phyloP scores from a whole-genome alignment of 1,139 yeast species.

The Yamadazyma sp. region DNA sequence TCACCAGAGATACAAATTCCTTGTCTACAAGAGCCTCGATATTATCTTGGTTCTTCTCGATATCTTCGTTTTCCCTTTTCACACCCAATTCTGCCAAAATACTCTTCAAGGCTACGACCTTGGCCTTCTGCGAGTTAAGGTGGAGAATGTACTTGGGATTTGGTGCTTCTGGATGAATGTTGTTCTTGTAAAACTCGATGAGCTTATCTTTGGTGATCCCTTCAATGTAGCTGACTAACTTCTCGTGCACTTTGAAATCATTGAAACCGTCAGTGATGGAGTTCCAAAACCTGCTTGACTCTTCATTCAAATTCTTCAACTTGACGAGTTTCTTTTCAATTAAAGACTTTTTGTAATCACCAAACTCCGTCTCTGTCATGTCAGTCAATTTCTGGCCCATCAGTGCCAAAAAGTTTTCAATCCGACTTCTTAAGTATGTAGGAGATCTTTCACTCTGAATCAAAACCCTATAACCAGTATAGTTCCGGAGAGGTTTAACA shows the following conservation, averaged over 20 bases:
- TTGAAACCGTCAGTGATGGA: conserved; percentile 74
- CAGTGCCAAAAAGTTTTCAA: conserved; percentile 58
- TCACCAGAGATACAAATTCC: conserved; percentile 5
- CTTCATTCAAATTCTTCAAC: conserved; percentile 76
- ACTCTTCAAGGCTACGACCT: conserved; percentile 22
- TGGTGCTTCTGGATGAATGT: conserved; percentile 29
- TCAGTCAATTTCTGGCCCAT: conserved; percentile 32
- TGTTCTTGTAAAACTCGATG: conserved; percentile 50
- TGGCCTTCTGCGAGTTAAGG: conserved; percentile 59
- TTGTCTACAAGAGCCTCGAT: conserved; percentile 15
- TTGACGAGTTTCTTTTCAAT: conserved; percentile 66
- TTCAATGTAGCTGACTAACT: conserved; percentile 58
- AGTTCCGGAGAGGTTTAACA: conserved; percentile 63
- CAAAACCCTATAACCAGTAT: conserved; percentile 75
- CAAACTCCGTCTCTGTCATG: conserved; percentile 63
- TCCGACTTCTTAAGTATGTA: conserved; percentile 72
- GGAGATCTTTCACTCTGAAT: conserved; percentile 84
- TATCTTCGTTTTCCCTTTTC: conserved; percentile 19
- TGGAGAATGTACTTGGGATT: conserved; percentile 62
- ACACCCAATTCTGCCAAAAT: conserved; percentile 20
- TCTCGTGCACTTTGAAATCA: conserved; percentile 61
- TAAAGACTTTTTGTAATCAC: conserved; percentile 68
- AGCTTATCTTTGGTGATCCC: conserved; percentile 58
- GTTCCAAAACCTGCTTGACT: conserved; percentile 63
- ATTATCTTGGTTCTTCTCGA: conserved; percentile 22